Percentiles rank a stretch among this genome's conserved stretches.
phyloP scores from a whole-genome alignment of 192 early-diverging fungal genomes.

The Coemansia sp. region DNA sequence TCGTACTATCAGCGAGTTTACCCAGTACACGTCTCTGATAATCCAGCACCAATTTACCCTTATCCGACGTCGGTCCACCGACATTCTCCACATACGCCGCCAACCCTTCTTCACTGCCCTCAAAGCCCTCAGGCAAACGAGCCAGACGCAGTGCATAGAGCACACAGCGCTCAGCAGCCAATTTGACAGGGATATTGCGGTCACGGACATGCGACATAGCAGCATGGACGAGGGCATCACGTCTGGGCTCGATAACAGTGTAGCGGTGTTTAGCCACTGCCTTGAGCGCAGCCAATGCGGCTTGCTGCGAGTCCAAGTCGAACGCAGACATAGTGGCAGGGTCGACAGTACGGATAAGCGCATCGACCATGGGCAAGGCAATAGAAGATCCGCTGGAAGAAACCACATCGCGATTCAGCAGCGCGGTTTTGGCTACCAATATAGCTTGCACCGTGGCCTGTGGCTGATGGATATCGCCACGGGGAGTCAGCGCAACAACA shows the following conservation, averaged over 20 bases:
- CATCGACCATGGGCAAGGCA: slow-evolving; percentile 6
- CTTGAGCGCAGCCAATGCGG: slow-evolving; percentile 61
- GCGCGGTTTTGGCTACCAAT: slow-evolving; percentile 28
- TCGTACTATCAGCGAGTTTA: slow-evolving; percentile 49
- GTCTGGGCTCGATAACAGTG: slow-evolving; percentile 46
- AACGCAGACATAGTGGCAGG: slow-evolving; percentile 20
- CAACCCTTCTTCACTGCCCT: slow-evolving; percentile 29
- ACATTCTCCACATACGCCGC: slow-evolving; percentile 53
- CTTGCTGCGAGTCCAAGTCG: slow-evolving; percentile 55
- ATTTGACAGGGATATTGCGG: slow-evolving; percentile 80
- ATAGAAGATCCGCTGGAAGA: not conserved
- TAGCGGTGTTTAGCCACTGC: slow-evolving; percentile 59
- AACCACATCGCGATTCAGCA: slow-evolving; percentile 13
- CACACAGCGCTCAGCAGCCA: slow-evolving; percentile 82
- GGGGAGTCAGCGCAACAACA: slow-evolving; percentile 58
- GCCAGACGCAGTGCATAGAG: slow-evolving; percentile 71
- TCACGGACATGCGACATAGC: slow-evolving; percentile 78
- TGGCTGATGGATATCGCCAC: slow-evolving; percentile 35
- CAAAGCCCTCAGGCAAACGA: slow-evolving; percentile 28
- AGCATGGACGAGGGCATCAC: slow-evolving; percentile 62
- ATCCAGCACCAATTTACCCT: slow-evolving; percentile 57
- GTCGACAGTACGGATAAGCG: slow-evolving; percentile 32
- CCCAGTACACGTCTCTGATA: slow-evolving; percentile 63
- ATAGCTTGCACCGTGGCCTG: slow-evolving; percentile 33
- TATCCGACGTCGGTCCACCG: slow-evolving; percentile 52